Conservation (phyloP, 306 rosid genomes). For the Lathyrus sativus region DNA sequence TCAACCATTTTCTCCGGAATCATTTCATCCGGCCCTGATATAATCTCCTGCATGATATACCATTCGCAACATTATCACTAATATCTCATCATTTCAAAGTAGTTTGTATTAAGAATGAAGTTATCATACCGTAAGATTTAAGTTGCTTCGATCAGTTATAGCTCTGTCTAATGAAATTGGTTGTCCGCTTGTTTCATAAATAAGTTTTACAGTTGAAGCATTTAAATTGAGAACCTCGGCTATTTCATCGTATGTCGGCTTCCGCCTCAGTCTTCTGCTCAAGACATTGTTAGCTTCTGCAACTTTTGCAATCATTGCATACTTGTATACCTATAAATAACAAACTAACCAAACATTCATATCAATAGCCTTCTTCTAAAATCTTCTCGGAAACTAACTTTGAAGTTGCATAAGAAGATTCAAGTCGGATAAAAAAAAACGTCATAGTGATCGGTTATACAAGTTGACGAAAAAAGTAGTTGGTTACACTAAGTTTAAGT, state of each 20-base stretch:
- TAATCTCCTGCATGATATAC: conserved; percentile 59
- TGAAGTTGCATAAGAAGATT: not conserved
- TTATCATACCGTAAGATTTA: not conserved
- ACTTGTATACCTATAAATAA: conserved; percentile 60
- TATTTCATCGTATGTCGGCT: conserved; percentile 60
- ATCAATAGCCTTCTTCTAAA: conserved; percentile 45
- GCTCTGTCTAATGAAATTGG: conserved; percentile 65
- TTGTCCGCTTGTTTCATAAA: conserved; percentile 51
- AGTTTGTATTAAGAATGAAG: not conserved
- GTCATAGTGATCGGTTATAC: too few species aligned
- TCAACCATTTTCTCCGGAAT: conserved; percentile 64
- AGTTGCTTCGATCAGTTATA: not conserved
- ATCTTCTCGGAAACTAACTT: not conserved
- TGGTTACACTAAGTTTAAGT: too few species aligned
- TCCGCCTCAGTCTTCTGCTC: conserved; percentile 47
- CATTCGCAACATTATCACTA: conserved; percentile 4
- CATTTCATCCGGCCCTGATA: conserved; percentile 62
- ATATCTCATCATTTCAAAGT: not conserved
- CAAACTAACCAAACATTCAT: conserved; percentile 74
- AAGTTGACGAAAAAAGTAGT: too few species aligned
- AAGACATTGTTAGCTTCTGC: conserved; percentile 56
- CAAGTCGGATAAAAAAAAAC: too few species aligned
- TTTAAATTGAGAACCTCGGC: conserved; percentile 50
- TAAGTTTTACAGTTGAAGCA: conserved; percentile 55
- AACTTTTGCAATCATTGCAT: conserved; percentile 64